These are phyloP conservation scores for Myxozyma vanderwaltii DNA, from an alignment of 805 yeast genomes.

Conservation along the genomic window DNA sequence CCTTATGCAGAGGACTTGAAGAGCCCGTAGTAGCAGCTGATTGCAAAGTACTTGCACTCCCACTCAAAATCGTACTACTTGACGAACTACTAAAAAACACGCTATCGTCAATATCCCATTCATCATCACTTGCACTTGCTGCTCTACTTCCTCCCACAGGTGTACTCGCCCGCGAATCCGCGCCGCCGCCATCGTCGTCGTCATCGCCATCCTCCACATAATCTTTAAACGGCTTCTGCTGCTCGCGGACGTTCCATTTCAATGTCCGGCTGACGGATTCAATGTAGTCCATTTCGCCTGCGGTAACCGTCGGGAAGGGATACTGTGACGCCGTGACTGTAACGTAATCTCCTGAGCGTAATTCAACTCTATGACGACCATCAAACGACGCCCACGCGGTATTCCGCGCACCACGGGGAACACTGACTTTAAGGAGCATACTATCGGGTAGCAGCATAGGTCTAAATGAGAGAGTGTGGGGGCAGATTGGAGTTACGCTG, in stretches of 20 bases:
- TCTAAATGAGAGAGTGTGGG: conserved; percentile 89
- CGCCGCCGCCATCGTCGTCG: neutral
- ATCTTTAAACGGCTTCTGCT: conserved; percentile 77
- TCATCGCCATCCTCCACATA: conserved; percentile 37
- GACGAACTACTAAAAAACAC: conserved; percentile 23
- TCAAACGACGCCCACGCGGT: conserved; percentile 98
- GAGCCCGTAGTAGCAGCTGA: conserved; percentile 27
- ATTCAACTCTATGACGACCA: conserved; percentile 83
- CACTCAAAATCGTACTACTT: conserved; percentile 22
- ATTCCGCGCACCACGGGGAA: conserved; percentile 74
- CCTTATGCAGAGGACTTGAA: conserved; percentile 31
- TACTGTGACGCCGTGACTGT: conserved; percentile 81
- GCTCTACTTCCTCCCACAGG: neutral
- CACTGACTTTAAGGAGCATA: conserved; percentile 80
- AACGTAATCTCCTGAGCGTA: conserved; percentile 80
- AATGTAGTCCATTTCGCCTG: conserved; percentile 65
- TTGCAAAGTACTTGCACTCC: conserved; percentile 28
- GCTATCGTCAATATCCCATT: conserved; percentile 35
- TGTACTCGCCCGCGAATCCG: neutral
- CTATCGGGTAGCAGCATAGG: conserved; percentile 92
- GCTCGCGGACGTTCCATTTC: conserved; percentile 92
- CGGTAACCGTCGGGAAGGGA: conserved; percentile 91
- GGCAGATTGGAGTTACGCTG: conserved; percentile 93
- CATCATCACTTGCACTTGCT: conserved; percentile 21
- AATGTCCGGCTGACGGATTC: conserved; percentile 82